These are phyloP conservation scores for Aspergillus terreus DNA, from an alignment of 2,329 filamentous ascomycete genomes.

Conservation along the genomic window DNA sequence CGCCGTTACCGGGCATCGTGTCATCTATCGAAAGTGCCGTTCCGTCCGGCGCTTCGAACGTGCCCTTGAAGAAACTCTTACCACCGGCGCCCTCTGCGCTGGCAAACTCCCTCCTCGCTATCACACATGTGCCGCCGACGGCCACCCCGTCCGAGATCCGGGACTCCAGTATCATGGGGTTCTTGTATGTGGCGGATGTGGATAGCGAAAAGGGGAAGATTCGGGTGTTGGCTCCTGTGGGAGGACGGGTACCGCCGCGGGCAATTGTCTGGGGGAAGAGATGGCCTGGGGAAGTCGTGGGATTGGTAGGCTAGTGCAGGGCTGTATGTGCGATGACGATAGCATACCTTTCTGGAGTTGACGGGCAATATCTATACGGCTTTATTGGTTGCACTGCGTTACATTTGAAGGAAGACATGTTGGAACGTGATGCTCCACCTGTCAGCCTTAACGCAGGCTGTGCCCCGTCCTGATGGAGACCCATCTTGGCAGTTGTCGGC, in stretches of 20 bases:
- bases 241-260: slow-evolving; percentile 71
- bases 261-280: slow-evolving; percentile 74
- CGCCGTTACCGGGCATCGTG: slow-evolving; percentile 22
- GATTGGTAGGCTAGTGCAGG: slow-evolving; percentile 57
- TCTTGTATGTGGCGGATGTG: slow-evolving; percentile 87
- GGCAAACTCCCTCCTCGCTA: slow-evolving; percentile 77
- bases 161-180: slow-evolving; percentile 82
- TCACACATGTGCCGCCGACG: slow-evolving; percentile 71
- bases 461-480: no score
- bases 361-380: no score
- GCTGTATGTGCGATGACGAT: not conserved
- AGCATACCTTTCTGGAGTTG: not conserved
- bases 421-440: no score
- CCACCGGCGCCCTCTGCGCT: slow-evolving; percentile 59
- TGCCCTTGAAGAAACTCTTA: slow-evolving; percentile 57
- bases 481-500: no score
- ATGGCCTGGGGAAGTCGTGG: slow-evolving; percentile 83
- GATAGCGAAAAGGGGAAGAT: slow-evolving; percentile 79
- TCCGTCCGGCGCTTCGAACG: slow-evolving; percentile 18
- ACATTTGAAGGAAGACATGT: no score
- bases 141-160: slow-evolving; percentile 70
- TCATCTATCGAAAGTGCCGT: slow-evolving; percentile 15
- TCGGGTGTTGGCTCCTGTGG: slow-evolving; percentile 77
- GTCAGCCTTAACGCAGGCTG: no score
- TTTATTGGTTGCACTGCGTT: no score